Base-by-base conservation (phyloP, 768 basidiomycete species). In the Cystofilobasidium ferigula region DNA sequence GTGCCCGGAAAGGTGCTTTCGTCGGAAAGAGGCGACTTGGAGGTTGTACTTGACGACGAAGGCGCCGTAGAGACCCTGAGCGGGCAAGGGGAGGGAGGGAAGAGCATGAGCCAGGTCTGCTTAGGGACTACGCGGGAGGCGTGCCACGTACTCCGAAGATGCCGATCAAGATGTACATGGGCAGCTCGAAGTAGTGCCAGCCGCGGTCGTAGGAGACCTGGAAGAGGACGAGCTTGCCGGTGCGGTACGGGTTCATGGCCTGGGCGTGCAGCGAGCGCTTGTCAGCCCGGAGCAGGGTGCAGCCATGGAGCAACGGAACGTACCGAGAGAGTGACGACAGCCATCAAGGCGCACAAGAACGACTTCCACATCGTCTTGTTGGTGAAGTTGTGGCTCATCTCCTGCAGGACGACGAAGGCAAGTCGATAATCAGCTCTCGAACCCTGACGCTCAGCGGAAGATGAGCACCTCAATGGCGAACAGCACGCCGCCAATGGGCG, bases 181-280 rank as follows among this genome's bases (percentile, higher is more conserved):
- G 86, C 59, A 99, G 88, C 73, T 98, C 95, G 73, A 98, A 98
- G 78, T 94, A 97, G 74, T 98, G 95, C 95, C 95, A 99, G 72
- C 92, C 91, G 36, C 94, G 83, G 74, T 88, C 88, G 75, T 98
- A 99, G 2, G 92, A 93, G 71, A 99, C 90, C 74, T 97, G 93
- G 79, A 99, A 99, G 68, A 98, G 78, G 73, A 99, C 95, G 32
- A 99, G 84, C 75, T 98, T 98, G 26, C 94, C 95, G 0, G 95
- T 98, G 42, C 93, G 83, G 78, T 91, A 99, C 2, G 95, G 95
- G 73, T 98, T 97, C 88, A 99, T 93, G 7, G 89, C 88, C 90
- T 94, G 16, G 10, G 1, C 16, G 20, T 43, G 24, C 9, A 5
- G 9, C 13, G 20, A 45, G 13, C 47, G 3, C 3, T 8, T 10